These are phyloP conservation scores for Camellia sinensis DNA, from an alignment of 148 eudicot genomes.

Conservation along the genomic window DNA sequence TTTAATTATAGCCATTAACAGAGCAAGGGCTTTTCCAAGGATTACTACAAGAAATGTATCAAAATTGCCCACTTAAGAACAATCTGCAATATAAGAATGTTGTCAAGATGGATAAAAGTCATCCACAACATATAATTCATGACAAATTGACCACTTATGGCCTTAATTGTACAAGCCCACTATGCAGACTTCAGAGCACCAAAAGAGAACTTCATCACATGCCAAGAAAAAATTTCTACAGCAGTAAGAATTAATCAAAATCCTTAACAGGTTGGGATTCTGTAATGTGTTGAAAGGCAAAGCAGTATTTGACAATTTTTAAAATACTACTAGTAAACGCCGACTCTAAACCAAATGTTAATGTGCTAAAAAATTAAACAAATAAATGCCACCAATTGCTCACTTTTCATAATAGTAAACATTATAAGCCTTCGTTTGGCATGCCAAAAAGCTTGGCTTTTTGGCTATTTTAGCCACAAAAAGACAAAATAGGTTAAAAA, in stretches of 20 bases:
- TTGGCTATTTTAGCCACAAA: no score
- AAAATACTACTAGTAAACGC: not conserved
- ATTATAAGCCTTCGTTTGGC: no score
- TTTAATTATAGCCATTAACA: not conserved
- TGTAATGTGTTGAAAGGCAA: not conserved
- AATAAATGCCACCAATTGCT: not conserved
- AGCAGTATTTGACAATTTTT: not conserved
- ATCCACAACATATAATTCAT: not conserved
- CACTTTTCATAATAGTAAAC: not conserved
- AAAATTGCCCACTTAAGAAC: not conserved
- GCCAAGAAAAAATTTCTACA: not conserved
- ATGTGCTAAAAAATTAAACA: not conserved
- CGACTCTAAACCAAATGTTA: not conserved
- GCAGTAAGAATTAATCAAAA: not conserved
- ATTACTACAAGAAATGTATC: not conserved
- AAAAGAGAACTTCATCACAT: not conserved
- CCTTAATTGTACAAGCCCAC: conserved; percentile 5
- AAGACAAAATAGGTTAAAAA: no score
- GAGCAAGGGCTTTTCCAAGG: conserved; percentile 1
- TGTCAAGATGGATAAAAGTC: not conserved
- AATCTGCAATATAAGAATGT: not conserved
- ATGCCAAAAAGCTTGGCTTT: no score
- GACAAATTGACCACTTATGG: not conserved
- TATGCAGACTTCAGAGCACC: not conserved
- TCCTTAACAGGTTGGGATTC: not conserved